phyloP scores from a whole-genome alignment of 176 grass and related monocot genomes.

The Oryza officinalis region DNA sequence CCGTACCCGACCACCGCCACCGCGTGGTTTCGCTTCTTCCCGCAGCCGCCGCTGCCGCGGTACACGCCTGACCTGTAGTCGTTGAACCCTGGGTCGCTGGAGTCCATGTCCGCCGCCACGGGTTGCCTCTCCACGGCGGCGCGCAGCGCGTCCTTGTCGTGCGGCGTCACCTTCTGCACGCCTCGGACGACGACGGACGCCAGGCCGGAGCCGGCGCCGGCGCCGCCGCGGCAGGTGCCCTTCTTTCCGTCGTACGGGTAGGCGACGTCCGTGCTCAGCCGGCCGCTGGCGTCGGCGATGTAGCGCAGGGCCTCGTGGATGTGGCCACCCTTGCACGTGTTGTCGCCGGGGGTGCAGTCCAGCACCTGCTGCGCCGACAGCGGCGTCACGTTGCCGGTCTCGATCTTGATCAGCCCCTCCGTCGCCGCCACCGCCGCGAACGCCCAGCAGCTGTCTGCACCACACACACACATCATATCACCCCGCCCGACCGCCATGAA shows the following conservation, averaged over 20 bases:
- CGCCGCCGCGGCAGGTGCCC: constrained; percentile 39
- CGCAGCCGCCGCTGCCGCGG: constrained; percentile 40
- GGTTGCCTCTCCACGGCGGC: constrained; percentile 39
- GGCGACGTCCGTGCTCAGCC: constrained; percentile 28
- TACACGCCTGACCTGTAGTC: constrained; percentile 47
- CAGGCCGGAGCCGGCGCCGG: not conserved
- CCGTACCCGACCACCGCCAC: constrained; percentile 56
- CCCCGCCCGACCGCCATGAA: too few species aligned
- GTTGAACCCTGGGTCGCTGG: constrained; percentile 37
- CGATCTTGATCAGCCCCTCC: constrained; percentile 24
- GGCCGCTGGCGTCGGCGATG: constrained; percentile 4
- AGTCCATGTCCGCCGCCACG: constrained; percentile 44
- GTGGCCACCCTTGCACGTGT: constrained; percentile 41
- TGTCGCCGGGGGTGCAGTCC: constrained; percentile 10
- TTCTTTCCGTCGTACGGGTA: constrained; percentile 40
- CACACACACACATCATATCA: not conserved
- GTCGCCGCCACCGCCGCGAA: constrained; percentile 25
- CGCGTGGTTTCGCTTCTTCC: constrained; percentile 50
- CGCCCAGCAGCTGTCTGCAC: constrained; percentile 33
- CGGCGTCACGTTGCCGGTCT: not conserved
- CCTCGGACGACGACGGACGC: constrained; percentile 16
- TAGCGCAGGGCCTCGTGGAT: constrained; percentile 42
- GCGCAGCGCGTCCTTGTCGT: constrained; percentile 36
- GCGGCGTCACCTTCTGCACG: not conserved
- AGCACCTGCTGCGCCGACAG: constrained; percentile 34